phyloP scores from a whole-genome alignment of 2,329 filamentous ascomycete genomes.

The Epichloe sylvatica region DNA sequence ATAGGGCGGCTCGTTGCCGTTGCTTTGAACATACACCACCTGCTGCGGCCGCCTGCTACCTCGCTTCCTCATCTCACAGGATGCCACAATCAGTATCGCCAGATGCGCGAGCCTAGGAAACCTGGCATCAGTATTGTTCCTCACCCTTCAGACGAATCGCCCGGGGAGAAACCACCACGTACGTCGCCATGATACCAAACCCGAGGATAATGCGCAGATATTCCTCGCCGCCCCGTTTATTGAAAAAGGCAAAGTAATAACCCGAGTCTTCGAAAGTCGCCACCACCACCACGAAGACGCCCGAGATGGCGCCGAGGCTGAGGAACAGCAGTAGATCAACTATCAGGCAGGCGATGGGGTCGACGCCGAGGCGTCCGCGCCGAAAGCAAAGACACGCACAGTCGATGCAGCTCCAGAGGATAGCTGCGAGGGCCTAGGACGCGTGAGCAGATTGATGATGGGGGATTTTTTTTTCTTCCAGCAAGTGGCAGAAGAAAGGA shows the following conservation, averaged over 20 bases:
- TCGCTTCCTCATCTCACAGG: not conserved
- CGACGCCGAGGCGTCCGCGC: not conserved
- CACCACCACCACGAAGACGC: not conserved
- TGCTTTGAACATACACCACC: not conserved
- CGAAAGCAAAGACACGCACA: not conserved
- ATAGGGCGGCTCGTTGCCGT: not conserved
- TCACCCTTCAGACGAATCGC: too few species aligned
- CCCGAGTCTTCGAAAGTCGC: not conserved
- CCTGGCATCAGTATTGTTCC: too few species aligned
- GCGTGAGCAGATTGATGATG: too few species aligned
- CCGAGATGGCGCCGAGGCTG: not conserved
- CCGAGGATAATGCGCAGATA: not conserved
- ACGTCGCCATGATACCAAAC: not conserved
- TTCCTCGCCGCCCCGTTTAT: not conserved
- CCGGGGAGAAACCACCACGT: not conserved
- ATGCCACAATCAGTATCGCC: not conserved
- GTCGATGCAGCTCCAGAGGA: not conserved
- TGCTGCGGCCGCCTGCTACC: not conserved
- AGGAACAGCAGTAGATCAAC: not conserved
- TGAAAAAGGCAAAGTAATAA: not conserved
- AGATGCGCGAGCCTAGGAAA: not conserved
- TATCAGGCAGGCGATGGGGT: not conserved
- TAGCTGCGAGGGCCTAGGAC: not conserved
- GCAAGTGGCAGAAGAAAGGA: too few species aligned
- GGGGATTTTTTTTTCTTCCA: not conserved